A percentile compares a stretch with the other conserved stretches of the same genome.
Evolutionary conservation across 345 rosid genomes (phyloP).

Genomic region (Eucalyptus regnans): DNA sequence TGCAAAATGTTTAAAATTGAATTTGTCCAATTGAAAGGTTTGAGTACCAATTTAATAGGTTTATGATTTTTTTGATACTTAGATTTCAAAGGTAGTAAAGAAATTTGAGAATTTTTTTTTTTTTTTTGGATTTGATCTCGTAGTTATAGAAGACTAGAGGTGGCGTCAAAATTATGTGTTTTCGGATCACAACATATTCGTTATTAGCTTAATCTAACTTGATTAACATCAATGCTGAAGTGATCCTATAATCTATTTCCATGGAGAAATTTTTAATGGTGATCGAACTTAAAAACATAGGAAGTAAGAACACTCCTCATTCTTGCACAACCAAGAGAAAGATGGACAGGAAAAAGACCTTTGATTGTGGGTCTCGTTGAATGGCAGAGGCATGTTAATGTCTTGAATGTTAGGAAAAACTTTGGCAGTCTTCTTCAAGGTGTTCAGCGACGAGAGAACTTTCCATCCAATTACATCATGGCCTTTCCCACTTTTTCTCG

Average conservation of each 20-base stretch:
- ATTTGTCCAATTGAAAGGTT: neutral
- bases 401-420: neutral
- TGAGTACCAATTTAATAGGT: neutral
- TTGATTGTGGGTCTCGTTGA: neutral
- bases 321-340: neutral
- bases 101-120: neutral
- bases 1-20: neutral
- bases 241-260: neutral
- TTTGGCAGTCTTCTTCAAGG: neutral
- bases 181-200: neutral
- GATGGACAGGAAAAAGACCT: neutral
- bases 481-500: neutral
- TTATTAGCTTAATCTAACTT: neutral
- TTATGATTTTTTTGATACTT: neutral
- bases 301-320: neutral
- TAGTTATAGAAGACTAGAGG: neutral
- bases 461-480: neutral
- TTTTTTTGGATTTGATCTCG: neutral
- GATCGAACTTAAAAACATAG: neutral
- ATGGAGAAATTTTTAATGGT: neutral
- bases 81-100: rapidly evolving
- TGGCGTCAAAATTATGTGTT: neutral
- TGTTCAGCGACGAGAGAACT: neutral
- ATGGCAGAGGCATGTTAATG: neutral
- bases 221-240: neutral